These are phyloP conservation scores for Salix brachista DNA, from an alignment of 345 rosid species.

Conservation along the genomic window DNA sequence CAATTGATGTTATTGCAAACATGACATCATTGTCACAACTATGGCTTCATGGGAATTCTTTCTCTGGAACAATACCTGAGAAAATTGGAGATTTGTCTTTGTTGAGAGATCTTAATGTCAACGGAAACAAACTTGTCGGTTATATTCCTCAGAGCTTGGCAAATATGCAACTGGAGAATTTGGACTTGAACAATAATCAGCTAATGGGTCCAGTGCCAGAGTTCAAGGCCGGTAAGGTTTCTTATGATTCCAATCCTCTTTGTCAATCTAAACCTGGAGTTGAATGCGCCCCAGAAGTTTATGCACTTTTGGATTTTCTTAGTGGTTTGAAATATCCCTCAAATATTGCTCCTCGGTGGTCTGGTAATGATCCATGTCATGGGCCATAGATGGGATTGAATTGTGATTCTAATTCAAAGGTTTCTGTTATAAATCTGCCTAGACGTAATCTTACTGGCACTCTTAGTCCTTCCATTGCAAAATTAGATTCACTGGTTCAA, in stretches of 20 bases:
- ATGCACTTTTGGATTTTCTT: conserved; percentile 38
- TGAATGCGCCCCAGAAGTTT: conserved; percentile 40
- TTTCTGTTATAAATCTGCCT: conserved; percentile 41
- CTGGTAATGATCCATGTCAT: conserved; percentile 47
- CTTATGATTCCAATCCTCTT: conserved; percentile 39
- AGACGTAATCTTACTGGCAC: conserved; percentile 39
- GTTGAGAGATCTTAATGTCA: conserved; percentile 44
- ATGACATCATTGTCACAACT: conserved; percentile 39
- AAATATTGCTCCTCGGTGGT: conserved; percentile 39
- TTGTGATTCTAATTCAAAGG: conserved; percentile 30
- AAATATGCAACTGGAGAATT: conserved; percentile 32
- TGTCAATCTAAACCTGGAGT: conserved; percentile 40
- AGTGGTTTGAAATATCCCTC: conserved; percentile 32
- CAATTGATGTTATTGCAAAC: conserved; percentile 36
- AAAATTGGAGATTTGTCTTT: conserved; percentile 34
- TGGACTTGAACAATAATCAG: conserved; percentile 42
- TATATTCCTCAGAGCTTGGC: conserved; percentile 48
- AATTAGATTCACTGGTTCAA: conserved; percentile 39
- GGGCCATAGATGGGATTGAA: conserved; percentile 44
- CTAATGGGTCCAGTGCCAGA: conserved; percentile 44
- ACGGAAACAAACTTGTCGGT: conserved; percentile 41
- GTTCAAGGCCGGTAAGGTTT: conserved; percentile 40
- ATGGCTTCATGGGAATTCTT: conserved; percentile 55
- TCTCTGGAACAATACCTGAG: conserved; percentile 40
- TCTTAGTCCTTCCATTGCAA: conserved; percentile 38